Base-by-base conservation (phyloP, 2,329 filamentous ascomycete genomes). In the Stagonosporopsis vannaccii region DNA sequence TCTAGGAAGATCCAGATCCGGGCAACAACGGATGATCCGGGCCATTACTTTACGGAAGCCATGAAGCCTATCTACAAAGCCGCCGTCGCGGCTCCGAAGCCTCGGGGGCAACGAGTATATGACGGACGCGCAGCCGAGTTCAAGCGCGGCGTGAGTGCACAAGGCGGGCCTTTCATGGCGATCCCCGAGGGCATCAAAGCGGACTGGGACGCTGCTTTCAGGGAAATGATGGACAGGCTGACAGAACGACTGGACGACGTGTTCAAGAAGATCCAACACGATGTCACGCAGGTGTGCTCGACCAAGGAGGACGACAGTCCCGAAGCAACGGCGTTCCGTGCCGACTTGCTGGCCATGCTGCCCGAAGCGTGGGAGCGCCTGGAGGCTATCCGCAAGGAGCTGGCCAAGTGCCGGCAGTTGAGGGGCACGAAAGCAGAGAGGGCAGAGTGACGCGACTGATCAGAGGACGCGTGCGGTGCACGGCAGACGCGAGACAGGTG, bases 51-150 rank as follows among this genome's bases (percentile, higher is more conserved):
- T 17, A 33, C 45, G 3, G 40, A 53, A 13, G 56, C 56, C 2
- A 63, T 70, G 53, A 4, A 26, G 3, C 6, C 42, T 1, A 42
- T 63, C 20, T 69, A 70, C 40, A 15, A 30, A 8, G n/a, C 43
- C 12, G 60, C 60, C 2, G n/a, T 45, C 2, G 8, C 22, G 6
- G 17, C 53, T 0, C 22, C 22, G 1, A 51, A 15, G 53, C 45
- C 15, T 49, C 65, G 36, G 15, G 55, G 20, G 33, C 47, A 9
- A 6, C 30, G 1, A 30, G 6, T 50, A 2, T 37, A 50, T 28
- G 47, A 50, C 28, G 28, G 12, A 1, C 47, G 47, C 9, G 5
- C 47, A 1, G 28, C 17, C 15, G 30, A 19, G 4, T 17, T 50
- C 23, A 19, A 26, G 2, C 28, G 37, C 17, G 30, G 20, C 13